Evolutionary conservation across 2,329 filamentous ascomycete species (phyloP).

Genomic region (Diplodia intermedia): DNA sequence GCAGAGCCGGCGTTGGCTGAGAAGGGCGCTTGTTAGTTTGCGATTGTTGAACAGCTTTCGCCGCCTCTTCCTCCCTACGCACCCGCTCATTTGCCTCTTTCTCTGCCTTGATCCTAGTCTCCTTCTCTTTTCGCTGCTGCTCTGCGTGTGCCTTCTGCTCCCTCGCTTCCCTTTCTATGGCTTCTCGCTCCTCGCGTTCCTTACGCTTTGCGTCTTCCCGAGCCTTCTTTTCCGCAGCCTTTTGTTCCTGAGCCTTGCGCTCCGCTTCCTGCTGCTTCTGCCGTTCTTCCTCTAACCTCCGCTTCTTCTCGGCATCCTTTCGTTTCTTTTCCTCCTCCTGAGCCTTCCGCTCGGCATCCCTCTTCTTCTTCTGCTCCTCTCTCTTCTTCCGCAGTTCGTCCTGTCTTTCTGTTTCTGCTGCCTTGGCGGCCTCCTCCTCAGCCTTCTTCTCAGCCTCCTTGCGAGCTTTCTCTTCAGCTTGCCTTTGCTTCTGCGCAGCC

Average conservation of each 20-base stretch:
- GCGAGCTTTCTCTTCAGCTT: slow-evolving; percentile 88
- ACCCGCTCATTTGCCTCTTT: slow-evolving; percentile 48
- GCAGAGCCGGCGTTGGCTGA: slow-evolving; percentile 55
- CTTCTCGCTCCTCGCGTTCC: slow-evolving; percentile 67
- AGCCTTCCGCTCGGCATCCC: slow-evolving; percentile 86
- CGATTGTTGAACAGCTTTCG: slow-evolving; percentile 42
- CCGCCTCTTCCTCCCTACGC: slow-evolving; percentile 51
- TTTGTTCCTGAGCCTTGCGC: slow-evolving; percentile 79
- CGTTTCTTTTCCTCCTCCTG: slow-evolving; percentile 86
- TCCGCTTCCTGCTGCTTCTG: slow-evolving; percentile 86
- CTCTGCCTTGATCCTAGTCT: slow-evolving; percentile 58
- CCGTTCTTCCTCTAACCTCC: slow-evolving; percentile 80
- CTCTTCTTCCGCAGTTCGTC: slow-evolving; percentile 82
- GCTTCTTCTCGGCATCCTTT: slow-evolving; percentile 85
- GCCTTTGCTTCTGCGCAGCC: slow-evolving; percentile 82
- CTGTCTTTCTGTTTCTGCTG: slow-evolving; percentile 76
- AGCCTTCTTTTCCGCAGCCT: slow-evolving; percentile 81
- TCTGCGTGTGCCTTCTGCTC: slow-evolving; percentile 69
- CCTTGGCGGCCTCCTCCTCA: slow-evolving; percentile 78
- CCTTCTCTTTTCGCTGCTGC: slow-evolving; percentile 66
- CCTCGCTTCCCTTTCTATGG: slow-evolving; percentile 75
- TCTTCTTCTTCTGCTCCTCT: slow-evolving; percentile 91
- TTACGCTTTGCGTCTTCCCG: slow-evolving; percentile 76
- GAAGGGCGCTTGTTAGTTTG: slow-evolving; percentile 45
- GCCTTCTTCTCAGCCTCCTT: slow-evolving; percentile 89